Evolutionary conservation across 768 basidiomycete genomes (phyloP), one percentile per base, ranked within the genome.

Genomic region (Phylloporus sp.): DNA sequence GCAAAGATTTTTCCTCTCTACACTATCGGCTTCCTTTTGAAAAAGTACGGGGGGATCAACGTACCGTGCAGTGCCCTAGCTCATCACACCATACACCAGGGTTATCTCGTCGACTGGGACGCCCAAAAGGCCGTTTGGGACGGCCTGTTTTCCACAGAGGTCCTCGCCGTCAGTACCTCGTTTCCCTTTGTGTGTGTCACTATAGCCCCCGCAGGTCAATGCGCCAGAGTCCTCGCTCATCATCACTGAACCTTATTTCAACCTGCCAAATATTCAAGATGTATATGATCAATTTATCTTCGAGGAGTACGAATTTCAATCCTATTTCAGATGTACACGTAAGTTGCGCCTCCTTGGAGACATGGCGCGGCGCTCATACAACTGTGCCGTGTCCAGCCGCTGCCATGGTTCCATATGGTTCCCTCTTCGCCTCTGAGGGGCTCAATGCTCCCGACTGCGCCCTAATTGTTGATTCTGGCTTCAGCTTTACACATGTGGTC

Each of bases 91-190:
- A 45, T 20, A 56, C 68, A 60, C 47, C 49, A 97, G 95, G 95
- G 95, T 24, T 91, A 88, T 69, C 74, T 95, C 15, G 86, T 91
- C 26, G 93, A 95, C 63, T 98, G 95, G 95, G 94, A 97, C 57
- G 88, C 88, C 3, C 84, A 98, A 69, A 95, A 95, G 68, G 86
- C 88, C 16, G 77, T 98, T 6, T 97, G 94, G 94, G 95, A 97
- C 57, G 84, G 88, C 11, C 62, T 95, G 22, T 92, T 97, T 69
- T 88, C 88, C 20, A 77, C 79, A 38, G 78, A 86, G 50, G 80
- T 78, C 42, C 73, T 91, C 50, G 80, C 80, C 55, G 90, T 88
- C 67, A 64, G 75, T 65, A 16, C 28, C 39, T 42, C 39, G 26
- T 39, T 16, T 23, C 15, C 4, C 35, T 26, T 50, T 57, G 36